Evolutionary conservation across 495 filamentous ascomycete genomes (phyloP), one percentile per base, ranked within the genome.

Genomic region (Cryomyces minteri): DNA sequence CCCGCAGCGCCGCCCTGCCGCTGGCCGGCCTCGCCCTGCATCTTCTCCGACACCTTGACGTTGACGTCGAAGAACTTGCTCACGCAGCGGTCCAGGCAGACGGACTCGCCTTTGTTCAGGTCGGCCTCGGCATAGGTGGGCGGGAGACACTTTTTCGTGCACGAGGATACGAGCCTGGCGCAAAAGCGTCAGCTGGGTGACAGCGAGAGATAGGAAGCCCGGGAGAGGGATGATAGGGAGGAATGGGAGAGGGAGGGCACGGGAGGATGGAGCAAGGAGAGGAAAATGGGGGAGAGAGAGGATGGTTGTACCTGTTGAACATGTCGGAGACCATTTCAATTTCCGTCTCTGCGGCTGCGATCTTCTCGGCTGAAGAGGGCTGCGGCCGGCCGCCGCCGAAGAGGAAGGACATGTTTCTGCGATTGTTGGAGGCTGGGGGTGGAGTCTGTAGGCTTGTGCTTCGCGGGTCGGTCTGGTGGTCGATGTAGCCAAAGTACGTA

Each of bases 21-120:
- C 51, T 57, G 51, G 51, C 67, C 70, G 10, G 74, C 75, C 53
- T 79, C 72, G 7, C 69, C 73, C 61, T 82, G 78, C 78, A 82
- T 81, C 68, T 80, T 82, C 69, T 82, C 78, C 62, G 68, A 73
- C 48, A 98, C 82, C 70, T 94, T 96, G 67, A 90, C 73, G 64
- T 94, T 67, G 58, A 94, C 86, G 49, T 98, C 90, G 67, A 98
- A 94, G 73, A 95, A 96, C 70, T 98, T 98, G 58, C 80, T 71
- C 34, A 88, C 78, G 66, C 90, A 98, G 50, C 90, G 83, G 68
- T 98, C 90, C 51, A 98, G 76, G 67, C 90, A 98, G 52, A 96
- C 90, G 45, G 80, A 82, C 67, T 98, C 90, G 70, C 90, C 90
- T 70, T 98, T 98, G 73, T 93, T 90, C 50, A 98, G 76, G 47